A percentile compares a stretch with the other conserved stretches of the same genome.
phyloP scores from a whole-genome alignment of 2,329 filamentous ascomycete species.

The Onygena corvina region DNA sequence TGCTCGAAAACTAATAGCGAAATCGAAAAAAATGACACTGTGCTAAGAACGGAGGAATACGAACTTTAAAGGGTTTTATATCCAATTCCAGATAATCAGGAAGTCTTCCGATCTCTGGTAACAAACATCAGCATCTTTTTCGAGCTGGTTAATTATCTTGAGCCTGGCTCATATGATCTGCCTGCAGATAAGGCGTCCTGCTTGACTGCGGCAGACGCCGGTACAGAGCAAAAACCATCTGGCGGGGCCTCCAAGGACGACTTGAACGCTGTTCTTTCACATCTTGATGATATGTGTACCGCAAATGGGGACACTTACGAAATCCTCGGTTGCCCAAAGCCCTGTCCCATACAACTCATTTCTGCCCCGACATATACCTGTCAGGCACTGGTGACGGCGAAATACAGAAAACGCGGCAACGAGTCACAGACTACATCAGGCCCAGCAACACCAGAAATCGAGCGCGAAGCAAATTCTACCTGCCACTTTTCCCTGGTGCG shows the following conservation, averaged over 20 bases:
- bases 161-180: conserved; percentile 17
- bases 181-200: conserved; percentile 13
- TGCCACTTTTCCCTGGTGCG: conserved; percentile 68
- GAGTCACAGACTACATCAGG: conserved; percentile 9
- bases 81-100: conserved; percentile 50
- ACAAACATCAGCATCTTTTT: conserved; percentile 81
- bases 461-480: conserved; percentile 30
- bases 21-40: not conserved
- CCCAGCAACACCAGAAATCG: not conserved
- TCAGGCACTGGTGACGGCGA: conserved; percentile 15
- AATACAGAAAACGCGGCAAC: not conserved
- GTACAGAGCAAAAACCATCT: not conserved
- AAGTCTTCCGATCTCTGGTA: conserved; percentile 74
- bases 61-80: conserved; percentile 16
- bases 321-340: conserved; percentile 49
- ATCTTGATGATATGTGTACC: conserved; percentile 58
- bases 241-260: conserved; percentile 45
- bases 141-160: conserved; percentile 75
- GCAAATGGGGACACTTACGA: conserved; percentile 52
- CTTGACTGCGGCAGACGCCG: not conserved
- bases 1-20: no score
- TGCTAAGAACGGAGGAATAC: not conserved
- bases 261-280: conserved; percentile 51
- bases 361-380: conserved; percentile 12
- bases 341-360: conserved; percentile 40